Evolutionary conservation across 208 protist species (phyloP), one percentile per base, ranked within the genome.

Genomic region (Leishmania mexicana): DNA sequence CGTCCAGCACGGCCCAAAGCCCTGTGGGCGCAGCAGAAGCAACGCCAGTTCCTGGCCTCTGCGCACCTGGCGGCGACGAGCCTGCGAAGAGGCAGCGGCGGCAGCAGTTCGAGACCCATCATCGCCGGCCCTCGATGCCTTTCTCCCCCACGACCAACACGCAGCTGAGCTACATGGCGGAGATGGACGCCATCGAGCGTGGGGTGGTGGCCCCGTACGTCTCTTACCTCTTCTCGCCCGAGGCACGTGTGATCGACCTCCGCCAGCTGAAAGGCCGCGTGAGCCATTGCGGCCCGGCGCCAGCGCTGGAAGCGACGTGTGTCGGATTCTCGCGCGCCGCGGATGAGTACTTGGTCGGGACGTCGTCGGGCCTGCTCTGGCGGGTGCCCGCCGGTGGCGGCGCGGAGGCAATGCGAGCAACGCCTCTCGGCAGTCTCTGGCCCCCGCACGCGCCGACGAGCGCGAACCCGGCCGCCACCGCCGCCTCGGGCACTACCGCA

Each of bases 191-290:
- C 31, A 87, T 90, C 47, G 87, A 85, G 13, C 73, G 81, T 47
- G 87, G 87, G 19, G 64, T 72, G 13, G 78, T 83, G 40, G 84
- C 79, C 4, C 87, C 87, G 24, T 85, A 92, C 75, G 65, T 85
- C 19, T 84, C 89, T 13, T 95, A 93, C 78, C 84, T 95, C 74
- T 95, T 93, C 75, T 83, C 87, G 1, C 86, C 89, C 13, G 74
- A 85, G 28, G 87, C 81, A 21, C 83, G 81, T 3, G 71, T 90
- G n/a, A 47, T 89, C 13, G 89, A 92, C 58, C 79, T 92, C n/a
- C 76, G 79, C 21, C 64, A 79, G 21, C 54, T 87, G 45, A 71
- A 83, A 45, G 54, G 72, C 64, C 67, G 67, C 31, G 54, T 72
- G 86, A 35, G 58, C 47, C 72, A 19, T 67, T 51, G 53, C 51